Evolutionary conservation across 2,329 filamentous ascomycete genomes (phyloP).

Genomic region (Cercospora nicotianae): DNA sequence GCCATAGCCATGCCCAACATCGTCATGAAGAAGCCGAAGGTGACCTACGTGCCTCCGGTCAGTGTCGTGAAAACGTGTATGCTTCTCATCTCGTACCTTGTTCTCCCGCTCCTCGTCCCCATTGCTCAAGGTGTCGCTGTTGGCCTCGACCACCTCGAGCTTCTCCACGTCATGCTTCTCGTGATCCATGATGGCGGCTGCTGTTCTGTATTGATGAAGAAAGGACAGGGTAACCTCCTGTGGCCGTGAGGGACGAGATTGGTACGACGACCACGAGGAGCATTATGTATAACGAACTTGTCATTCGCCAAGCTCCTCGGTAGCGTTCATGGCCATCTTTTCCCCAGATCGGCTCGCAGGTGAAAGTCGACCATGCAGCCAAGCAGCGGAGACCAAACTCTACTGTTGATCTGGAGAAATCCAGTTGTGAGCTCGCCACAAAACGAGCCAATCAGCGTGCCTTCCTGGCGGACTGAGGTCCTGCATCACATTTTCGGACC

Average conservation of each 20-base stretch:
- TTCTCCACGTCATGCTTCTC: conserved; percentile 14
- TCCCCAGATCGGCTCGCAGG: neutral
- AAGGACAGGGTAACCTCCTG: neutral
- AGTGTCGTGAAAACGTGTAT: neutral
- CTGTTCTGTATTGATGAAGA: neutral
- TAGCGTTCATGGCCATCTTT: neutral
- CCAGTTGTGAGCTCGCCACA: neutral
- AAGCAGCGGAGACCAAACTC: conserved; percentile 7
- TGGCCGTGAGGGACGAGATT: neutral
- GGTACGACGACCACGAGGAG: neutral
- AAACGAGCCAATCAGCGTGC: neutral
- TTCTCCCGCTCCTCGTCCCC: conserved; percentile 11
- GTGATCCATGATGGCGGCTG: conserved; percentile 8
- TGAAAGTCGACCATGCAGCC: neutral
- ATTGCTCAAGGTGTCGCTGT: conserved; percentile 16
- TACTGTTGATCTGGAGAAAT: neutral
- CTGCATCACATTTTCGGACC: neutral
- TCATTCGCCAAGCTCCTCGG: conserved; percentile 16
- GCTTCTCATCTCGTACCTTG: conserved; percentile 9
- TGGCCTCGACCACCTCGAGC: conserved; percentile 6
- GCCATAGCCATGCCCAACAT: conserved; percentile 23
- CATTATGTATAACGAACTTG: neutral
- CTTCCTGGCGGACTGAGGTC: neutral
- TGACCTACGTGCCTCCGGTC: conserved; percentile 11
- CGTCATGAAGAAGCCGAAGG: conserved; percentile 23